Conservation (phyloP, 805 yeast species). For the Candida sithepensis region DNA sequence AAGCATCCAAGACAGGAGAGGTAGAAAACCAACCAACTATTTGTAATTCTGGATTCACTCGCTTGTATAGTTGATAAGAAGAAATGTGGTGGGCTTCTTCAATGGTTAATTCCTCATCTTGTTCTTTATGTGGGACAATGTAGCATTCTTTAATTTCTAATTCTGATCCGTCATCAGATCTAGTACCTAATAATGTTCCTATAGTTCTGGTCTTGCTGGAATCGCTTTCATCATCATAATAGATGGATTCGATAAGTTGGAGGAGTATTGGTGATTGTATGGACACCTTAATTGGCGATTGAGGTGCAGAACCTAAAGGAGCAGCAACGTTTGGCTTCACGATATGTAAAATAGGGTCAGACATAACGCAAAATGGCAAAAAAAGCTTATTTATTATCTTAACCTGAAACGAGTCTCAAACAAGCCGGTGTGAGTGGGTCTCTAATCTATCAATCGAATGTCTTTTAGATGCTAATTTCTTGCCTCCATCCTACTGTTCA, state of each 20-base stretch:
- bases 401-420: no score
- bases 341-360: conserved; percentile 31
- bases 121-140: conserved; percentile 76
- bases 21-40: conserved; percentile 85
- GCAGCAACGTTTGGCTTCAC: conserved; percentile 45
- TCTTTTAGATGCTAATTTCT: no score
- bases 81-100: conserved; percentile 73
- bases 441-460: no score
- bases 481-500: no score
- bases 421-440: no score
- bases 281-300: conserved; percentile 47
- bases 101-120: conserved; percentile 70
- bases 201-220: conserved; percentile 57
- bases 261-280: conserved; percentile 70
- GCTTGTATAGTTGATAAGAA: conserved; percentile 67
- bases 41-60: conserved; percentile 72
- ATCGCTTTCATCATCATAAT: conserved; percentile 44
- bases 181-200: conserved; percentile 76
- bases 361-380: conserved; percentile 12
- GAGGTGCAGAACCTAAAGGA: conserved; percentile 31
- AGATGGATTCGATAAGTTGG: conserved; percentile 69
- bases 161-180: conserved; percentile 80
- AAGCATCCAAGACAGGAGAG: conserved; percentile 55
- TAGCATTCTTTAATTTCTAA: conserved; percentile 73
- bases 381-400: not conserved